A percentile compares a stretch with the other conserved stretches of the same genome.
Conservation (phyloP, 2,329 filamentous ascomycete genomes). For the Pleomassaria siparia region DNA sequence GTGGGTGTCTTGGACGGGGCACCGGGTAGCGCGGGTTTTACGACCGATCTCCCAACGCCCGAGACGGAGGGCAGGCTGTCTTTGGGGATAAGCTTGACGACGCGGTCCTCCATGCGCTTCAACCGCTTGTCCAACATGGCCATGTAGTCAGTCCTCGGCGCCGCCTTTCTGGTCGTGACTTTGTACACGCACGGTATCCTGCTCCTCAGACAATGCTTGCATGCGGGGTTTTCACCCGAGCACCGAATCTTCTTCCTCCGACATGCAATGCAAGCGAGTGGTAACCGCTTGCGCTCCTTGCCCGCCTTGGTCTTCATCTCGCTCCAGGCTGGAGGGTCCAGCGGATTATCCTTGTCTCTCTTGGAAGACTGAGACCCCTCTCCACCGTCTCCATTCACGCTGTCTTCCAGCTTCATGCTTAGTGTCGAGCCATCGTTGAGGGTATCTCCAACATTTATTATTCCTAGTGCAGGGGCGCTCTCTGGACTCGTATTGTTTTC, state of each 20-base stretch:
- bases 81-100: constrained; percentile 93
- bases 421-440: constrained; percentile 27
- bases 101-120: constrained; percentile 96
- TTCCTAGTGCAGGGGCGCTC: constrained; percentile 31
- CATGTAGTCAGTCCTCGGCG: constrained; percentile 97
- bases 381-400: constrained; percentile 22
- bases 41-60: constrained; percentile 74
- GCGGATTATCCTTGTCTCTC: constrained; percentile 33
- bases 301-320: constrained; percentile 69
- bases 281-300: constrained; percentile 90
- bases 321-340: constrained; percentile 50
- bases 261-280: constrained; percentile 92
- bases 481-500: constrained; percentile 41
- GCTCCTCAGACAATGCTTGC: constrained; percentile 91
- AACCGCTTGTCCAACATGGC: constrained; percentile 95
- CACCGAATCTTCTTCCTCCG: constrained; percentile 97
- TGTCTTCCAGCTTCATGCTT: constrained; percentile 29
- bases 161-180: constrained; percentile 89
- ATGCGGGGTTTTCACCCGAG: constrained; percentile 95
- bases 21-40: constrained; percentile 73
- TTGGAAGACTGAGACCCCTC: constrained; percentile 24
- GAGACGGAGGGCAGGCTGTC: constrained; percentile 71
- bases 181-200: constrained; percentile 97
- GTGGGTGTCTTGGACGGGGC: constrained; percentile 57
- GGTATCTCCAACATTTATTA: constrained; percentile 33